phyloP scores from a whole-genome alignment of 192 early-diverging fungal species.

The Linnemannia schmuckeri region DNA sequence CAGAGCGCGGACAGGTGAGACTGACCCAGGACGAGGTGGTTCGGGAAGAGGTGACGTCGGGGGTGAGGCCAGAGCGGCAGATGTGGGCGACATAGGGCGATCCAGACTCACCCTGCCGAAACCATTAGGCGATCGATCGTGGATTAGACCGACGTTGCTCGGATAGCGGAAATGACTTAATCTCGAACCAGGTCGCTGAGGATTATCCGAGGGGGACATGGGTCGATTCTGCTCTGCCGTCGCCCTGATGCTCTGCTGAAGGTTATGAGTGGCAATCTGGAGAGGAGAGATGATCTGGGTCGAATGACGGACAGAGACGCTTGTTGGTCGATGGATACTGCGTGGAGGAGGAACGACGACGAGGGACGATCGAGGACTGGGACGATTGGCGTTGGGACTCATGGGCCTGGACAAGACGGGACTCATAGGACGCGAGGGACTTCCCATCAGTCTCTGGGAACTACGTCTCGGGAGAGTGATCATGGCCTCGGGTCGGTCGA shows the following conservation, averaged over 20 bases:
- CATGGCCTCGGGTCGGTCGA: constrained; percentile 34
- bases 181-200: neutral
- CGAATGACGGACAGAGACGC: constrained; percentile 32
- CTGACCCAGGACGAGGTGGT: constrained; percentile 7
- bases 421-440: constrained; percentile 42
- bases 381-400: constrained; percentile 28
- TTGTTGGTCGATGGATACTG: constrained; percentile 44
- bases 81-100: constrained; percentile 33
- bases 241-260: neutral
- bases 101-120: constrained; percentile 3
- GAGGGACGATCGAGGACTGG: constrained; percentile 30
- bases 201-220: neutral
- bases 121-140: neutral
- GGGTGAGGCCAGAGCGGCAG: constrained; percentile 15
- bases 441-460: constrained; percentile 41
- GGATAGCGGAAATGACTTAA: constrained; percentile 5
- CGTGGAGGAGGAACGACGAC: constrained; percentile 47
- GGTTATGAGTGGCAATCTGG: constrained; percentile 4
- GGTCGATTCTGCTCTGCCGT: neutral
- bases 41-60: constrained; percentile 43
- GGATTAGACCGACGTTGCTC: neutral
- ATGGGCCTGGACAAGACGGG: constrained; percentile 44
- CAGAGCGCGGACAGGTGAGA: constrained; percentile 7
- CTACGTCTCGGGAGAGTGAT: constrained; percentile 40
- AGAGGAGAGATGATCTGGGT: constrained; percentile 18